A percentile compares a stretch with the other conserved stretches of the same genome.
Conservation (phyloP, 768 basidiomycete species). For the Suillus variegatus region DNA sequence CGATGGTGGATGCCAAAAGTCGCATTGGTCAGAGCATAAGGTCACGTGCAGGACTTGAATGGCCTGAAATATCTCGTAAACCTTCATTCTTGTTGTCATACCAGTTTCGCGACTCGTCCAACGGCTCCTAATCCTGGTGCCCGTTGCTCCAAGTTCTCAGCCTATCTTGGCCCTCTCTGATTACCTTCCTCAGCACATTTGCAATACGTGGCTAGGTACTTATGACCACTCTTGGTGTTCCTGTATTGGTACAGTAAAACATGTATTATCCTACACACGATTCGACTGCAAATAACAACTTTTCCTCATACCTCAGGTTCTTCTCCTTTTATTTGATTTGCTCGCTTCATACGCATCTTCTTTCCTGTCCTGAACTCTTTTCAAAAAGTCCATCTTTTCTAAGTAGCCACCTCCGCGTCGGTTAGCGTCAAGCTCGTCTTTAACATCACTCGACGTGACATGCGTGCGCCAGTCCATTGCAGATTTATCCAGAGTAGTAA, state of each 20-base stretch:
- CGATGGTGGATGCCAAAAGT: slow-evolving; percentile 40
- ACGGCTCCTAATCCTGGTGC: not conserved
- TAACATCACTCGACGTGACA: slow-evolving; percentile 47
- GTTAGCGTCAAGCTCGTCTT: slow-evolving; percentile 76
- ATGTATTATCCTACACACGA: slow-evolving; percentile 2
- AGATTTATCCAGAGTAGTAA: slow-evolving; percentile 84
- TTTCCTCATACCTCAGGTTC: slow-evolving; percentile 12
- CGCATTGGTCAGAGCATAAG: slow-evolving; percentile 43
- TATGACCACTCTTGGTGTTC: not conserved
- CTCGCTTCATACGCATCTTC: slow-evolving; percentile 62
- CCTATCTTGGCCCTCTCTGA: no score
- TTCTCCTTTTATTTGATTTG: slow-evolving; percentile 54
- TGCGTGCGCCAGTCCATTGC: slow-evolving; percentile 85
- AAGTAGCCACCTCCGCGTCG: slow-evolving; percentile 77
- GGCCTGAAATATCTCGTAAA: not conserved
- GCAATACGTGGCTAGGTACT: no score
- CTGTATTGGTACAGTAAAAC: not conserved
- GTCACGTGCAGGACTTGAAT: slow-evolving; percentile 14
- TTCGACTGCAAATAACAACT: not conserved
- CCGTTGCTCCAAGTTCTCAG: not conserved
- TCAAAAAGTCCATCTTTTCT: slow-evolving; percentile 82
- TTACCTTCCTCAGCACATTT: not conserved
- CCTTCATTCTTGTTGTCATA: not conserved
- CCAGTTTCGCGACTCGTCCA: not conserved
- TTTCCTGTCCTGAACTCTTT: slow-evolving; percentile 71